A percentile compares a stretch with the other conserved stretches of the same genome.
These are phyloP conservation scores for Fusarium papillatum DNA, from an alignment of 2,329 filamentous ascomycete species.

Conservation along the genomic window DNA sequence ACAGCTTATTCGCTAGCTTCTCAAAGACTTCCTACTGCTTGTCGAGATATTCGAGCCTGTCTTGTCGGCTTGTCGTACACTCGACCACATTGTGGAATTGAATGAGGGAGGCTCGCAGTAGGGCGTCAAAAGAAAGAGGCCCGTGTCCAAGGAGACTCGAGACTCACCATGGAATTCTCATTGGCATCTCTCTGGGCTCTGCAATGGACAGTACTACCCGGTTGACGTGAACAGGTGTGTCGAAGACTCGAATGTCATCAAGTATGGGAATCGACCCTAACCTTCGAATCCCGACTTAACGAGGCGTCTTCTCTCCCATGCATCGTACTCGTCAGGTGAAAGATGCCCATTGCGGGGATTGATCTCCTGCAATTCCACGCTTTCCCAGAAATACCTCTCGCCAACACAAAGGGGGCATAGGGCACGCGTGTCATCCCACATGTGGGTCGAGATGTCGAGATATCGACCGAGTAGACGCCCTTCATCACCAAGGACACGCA, in stretches of 20 bases:
- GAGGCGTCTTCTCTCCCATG: background rate
- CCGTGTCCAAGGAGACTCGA: background rate
- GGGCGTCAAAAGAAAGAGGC: background rate
- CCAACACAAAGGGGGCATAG: conserved; percentile 21
- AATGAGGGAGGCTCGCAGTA: background rate
- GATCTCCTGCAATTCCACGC: background rate
- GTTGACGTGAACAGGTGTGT: background rate
- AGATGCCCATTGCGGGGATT: background rate
- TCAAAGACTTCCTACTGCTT: background rate
- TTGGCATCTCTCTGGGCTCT: background rate
- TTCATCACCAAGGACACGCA: background rate
- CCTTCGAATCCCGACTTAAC: background rate
- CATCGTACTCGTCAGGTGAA: background rate
- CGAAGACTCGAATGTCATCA: background rate
- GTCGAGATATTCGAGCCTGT: background rate
- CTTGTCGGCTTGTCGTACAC: background rate
- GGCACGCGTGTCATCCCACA: background rate
- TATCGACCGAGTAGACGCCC: background rate
- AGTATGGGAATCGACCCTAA: background rate
- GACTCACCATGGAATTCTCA: background rate
- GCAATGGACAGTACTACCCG: background rate
- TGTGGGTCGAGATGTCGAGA: background rate
- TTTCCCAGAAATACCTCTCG: rapidly evolving
- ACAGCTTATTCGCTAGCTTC: background rate
- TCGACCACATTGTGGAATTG: background rate